These are phyloP conservation scores for Thozetella sp. DNA, from an alignment of 495 filamentous ascomycete species.

Conservation along the genomic window DNA sequence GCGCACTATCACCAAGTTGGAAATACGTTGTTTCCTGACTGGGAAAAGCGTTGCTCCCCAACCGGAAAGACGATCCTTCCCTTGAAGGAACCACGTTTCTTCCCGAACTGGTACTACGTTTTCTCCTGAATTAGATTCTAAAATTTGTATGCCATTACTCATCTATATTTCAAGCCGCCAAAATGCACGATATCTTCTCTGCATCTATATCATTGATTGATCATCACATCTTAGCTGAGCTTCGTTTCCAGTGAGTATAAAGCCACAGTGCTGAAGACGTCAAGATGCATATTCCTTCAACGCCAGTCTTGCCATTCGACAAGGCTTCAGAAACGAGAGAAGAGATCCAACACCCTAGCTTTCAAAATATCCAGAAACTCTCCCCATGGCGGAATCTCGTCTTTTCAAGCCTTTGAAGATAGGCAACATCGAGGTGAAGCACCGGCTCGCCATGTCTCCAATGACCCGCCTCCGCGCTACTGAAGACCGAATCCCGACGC, in stretches of 20 bases:
- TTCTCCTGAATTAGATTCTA: not conserved
- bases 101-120: not conserved
- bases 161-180: not conserved
- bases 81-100: too few species aligned
- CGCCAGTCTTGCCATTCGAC: not conserved
- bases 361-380: not conserved
- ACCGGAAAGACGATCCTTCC: not conserved
- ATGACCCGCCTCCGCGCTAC: constrained; percentile 36
- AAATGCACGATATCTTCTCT: not conserved
- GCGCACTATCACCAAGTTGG: not conserved
- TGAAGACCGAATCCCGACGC: constrained; percentile 41
- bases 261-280: too few species aligned
- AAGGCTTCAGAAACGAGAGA: not conserved
- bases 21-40: not conserved
- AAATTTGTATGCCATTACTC: not conserved
- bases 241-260: too few species aligned
- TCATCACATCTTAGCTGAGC: too few species aligned
- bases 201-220: too few species aligned
- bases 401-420: constrained; percentile 36
- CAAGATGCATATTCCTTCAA: not conserved
- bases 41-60: not conserved
- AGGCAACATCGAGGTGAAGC: constrained; percentile 26
- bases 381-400: constrained; percentile 3
- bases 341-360: too few species aligned
- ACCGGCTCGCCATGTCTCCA: constrained; percentile 35